phyloP scores from a whole-genome alignment of 805 yeast genomes.

The Hanseniaspora clermontiae region DNA sequence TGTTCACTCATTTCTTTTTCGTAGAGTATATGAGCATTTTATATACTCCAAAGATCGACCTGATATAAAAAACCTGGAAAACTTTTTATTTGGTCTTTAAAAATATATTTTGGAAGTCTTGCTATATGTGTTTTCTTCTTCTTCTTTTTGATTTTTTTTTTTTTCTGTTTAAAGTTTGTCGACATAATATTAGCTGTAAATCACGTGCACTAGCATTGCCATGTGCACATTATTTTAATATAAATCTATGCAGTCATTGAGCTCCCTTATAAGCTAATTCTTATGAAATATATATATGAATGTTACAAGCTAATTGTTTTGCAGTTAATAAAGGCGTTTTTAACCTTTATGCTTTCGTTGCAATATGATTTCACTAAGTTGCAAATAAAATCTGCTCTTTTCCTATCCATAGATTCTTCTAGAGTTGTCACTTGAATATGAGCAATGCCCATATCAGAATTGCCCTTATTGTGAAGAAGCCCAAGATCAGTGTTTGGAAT shows the following conservation, averaged over 20 bases:
- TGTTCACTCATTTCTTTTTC: neutral
- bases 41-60: no score
- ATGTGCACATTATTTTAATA: no score
- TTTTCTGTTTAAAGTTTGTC: no score
- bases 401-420: slow-evolving; percentile 11
- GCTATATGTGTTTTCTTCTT: no score
- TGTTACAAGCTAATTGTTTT: neutral
- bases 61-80: no score
- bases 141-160: no score
- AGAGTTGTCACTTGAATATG: slow-evolving; percentile 17
- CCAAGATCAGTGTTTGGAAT: neutral
- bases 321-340: slow-evolving; percentile 11
- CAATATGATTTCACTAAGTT: neutral
- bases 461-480: neutral
- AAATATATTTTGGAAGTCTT: no score
- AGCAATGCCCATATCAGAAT: neutral
- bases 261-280: no score
- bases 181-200: neutral
- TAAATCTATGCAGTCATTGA: no score
- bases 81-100: no score
- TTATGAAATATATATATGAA: neutral
- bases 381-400: slow-evolving; percentile 7
- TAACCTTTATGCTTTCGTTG: neutral
- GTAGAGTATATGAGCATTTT: neutral
- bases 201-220: no score